A percentile compares a stretch with the other conserved stretches of the same genome.
Evolutionary conservation across 345 rosid species (phyloP).

Genomic region (Hibiscus trionum): DNA sequence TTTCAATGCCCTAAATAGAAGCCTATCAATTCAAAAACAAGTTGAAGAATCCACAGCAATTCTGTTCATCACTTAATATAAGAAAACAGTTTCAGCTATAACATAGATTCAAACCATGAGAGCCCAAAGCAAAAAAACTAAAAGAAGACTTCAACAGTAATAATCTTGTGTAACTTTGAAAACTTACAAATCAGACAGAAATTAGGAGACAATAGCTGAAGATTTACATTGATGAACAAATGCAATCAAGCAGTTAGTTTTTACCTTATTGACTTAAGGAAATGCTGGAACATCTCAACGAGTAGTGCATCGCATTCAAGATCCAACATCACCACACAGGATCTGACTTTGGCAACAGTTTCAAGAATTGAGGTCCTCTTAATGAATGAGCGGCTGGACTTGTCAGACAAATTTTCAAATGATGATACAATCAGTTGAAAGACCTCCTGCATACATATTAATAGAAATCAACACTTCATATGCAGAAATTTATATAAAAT

Average conservation of each 20-base stretch:
- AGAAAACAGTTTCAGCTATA: not conserved
- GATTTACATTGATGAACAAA: not conserved
- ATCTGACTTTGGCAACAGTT: not conserved
- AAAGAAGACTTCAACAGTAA: not conserved
- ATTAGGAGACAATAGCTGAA: not conserved
- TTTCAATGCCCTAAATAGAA: not conserved
- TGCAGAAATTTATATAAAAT: not conserved
- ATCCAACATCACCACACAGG: not conserved
- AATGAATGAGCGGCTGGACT: not conserved
- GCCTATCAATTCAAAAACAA: not conserved
- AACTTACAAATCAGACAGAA: not conserved
- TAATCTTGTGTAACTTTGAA: no score
- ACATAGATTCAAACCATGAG: not conserved
- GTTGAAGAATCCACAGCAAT: not conserved
- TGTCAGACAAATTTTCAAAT: not conserved
- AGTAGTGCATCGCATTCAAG: not conserved
- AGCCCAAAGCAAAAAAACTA: not conserved
- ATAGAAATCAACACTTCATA: not conserved
- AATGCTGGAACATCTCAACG: not conserved
- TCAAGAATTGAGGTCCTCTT: not conserved
- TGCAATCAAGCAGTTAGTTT: not conserved
- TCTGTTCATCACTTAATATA: not conserved
- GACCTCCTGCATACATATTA: not conserved
- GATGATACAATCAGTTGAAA: not conserved
- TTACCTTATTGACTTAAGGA: constrained; percentile 52